These are phyloP conservation scores for Kodamaea sp. DNA, from an alignment of 1,139 yeast species.

Conservation along the genomic window DNA sequence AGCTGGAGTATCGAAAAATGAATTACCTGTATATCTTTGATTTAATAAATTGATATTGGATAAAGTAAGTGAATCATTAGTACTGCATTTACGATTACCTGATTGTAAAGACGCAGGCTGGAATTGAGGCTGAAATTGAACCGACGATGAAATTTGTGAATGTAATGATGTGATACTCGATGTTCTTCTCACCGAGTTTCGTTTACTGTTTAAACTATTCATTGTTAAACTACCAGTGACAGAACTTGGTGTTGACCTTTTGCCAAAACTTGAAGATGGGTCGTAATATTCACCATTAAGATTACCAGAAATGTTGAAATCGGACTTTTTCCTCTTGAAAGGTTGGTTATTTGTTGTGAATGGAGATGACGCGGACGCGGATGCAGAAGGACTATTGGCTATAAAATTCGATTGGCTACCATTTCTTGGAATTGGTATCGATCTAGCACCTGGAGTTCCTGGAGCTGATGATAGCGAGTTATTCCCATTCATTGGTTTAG, in stretches of 20 bases:
- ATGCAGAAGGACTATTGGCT: slow-evolving; percentile 12
- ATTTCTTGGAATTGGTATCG: slow-evolving; percentile 1
- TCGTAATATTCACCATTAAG: slow-evolving; percentile 12
- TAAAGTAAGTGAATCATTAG: slow-evolving; percentile 23
- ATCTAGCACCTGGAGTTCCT: slow-evolving; percentile 4
- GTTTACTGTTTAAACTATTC: slow-evolving; percentile 5
- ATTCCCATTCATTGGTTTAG: slow-evolving; percentile 28
- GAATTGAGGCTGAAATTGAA: slow-evolving; percentile 8
- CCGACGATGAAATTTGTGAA: slow-evolving; percentile 9
- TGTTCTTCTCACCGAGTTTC: slow-evolving; percentile 6
- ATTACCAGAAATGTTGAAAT: slow-evolving; percentile 20
- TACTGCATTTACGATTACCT: slow-evolving; percentile 3
- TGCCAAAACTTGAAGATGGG: slow-evolving; percentile 12
- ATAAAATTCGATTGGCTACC: slow-evolving; percentile 1
- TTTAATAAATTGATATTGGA: slow-evolving; percentile 28
- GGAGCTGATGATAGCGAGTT: slow-evolving; percentile 8
- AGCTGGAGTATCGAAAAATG: slow-evolving; percentile 27
- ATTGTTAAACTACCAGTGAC: slow-evolving; percentile 8
- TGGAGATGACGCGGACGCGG: slow-evolving; percentile 17
- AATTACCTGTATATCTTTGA: slow-evolving; percentile 20
- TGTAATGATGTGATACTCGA: slow-evolving; percentile 4
- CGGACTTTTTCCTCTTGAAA: slow-evolving; percentile 44
- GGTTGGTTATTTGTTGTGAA: slow-evolving; percentile 25
- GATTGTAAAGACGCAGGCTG: slow-evolving; percentile 1
- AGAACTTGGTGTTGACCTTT: slow-evolving; percentile 13